Evolutionary conservation across 306 rosid species (phyloP), one percentile per base, ranked within the genome.

Genomic region (Carpinus viminea): DNA sequence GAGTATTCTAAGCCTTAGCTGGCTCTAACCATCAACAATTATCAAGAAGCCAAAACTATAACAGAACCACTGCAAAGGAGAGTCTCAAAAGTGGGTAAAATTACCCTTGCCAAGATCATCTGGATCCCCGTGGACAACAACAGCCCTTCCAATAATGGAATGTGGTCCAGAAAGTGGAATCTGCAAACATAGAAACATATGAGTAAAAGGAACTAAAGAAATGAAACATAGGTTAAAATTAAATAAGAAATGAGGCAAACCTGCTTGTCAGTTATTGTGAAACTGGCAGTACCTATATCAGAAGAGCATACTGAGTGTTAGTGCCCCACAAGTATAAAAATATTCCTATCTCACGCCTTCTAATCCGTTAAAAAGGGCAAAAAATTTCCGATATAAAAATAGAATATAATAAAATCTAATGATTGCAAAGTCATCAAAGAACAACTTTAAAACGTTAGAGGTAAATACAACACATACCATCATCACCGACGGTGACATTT

Each of bases 21-120:
- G 45, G 51, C 9, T 73, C 43, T 46, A 71, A n/a, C 20, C 13
- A 21, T 34, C 48, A 59, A 47, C 13, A 16, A 38, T 57, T 41
- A 65, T 51, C 68, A 15, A 62, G 18, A 62, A 9, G 36, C 46
- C 20, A 65, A 70, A 47, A 26, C 34, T 15, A 64, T 2, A 12
- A 10, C 10, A 15, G 12, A 73, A 64, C 31, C 34, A 77, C 11
- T 20, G 26, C 1, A 81, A 21, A 24, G 52, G 83, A 24, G 41
- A 21, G 1, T 48, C 45, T 52, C 38, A 36, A 24, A 45, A 70
- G 53, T 1, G 31, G 45, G 45, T 38, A 3, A 51, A 61, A 57
- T 83, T 89, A 96, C 99, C 99, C 90, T 84, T 90, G 69, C 99
- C 98, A 75, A 96, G 93, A 83, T 96, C 99, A 88, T 96, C 98